Conservation (phyloP, 352 stramenopile genomes). For the Pythium oligandrum region DNA sequence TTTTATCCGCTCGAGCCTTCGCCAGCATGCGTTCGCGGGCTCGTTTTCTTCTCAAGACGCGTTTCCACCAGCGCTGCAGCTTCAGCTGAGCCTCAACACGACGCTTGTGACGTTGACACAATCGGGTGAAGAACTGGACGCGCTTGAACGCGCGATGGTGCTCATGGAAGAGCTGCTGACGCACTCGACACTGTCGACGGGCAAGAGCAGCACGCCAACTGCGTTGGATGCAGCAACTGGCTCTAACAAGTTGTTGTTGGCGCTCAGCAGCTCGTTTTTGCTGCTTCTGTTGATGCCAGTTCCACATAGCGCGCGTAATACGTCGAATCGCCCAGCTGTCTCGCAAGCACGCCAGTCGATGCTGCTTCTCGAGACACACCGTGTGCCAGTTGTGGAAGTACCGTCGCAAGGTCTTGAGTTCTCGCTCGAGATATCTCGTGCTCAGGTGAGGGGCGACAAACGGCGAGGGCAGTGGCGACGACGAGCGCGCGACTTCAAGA, state of each 20-base stretch:
- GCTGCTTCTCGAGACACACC: constrained; percentile 16
- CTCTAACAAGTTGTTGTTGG: background rate
- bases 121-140: constrained; percentile 29
- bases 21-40: background rate
- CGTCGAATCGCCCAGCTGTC: constrained; percentile 1
- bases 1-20: constrained; percentile 12
- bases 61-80: constrained; percentile 44
- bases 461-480: background rate
- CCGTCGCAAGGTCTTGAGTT: constrained; percentile 64
- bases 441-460: constrained; percentile 2
- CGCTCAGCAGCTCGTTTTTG: too few species aligned
- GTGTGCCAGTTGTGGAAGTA: constrained; percentile 41
- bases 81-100: constrained; percentile 27
- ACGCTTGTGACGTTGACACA: constrained; percentile 15
- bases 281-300: too few species aligned
- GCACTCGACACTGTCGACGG: background rate
- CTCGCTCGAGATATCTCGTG: constrained; percentile 42
- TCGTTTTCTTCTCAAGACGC: background rate
- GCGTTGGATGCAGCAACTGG: constrained; percentile 6
- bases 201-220: constrained; percentile 5
- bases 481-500: background rate
- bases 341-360: background rate
- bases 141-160: constrained; percentile 44
- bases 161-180: constrained; percentile 25
- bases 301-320: constrained; percentile 7